Evolutionary conservation across 345 rosid species (phyloP), one percentile per base, ranked within the genome.

Genomic region (Camelina neglecta): DNA sequence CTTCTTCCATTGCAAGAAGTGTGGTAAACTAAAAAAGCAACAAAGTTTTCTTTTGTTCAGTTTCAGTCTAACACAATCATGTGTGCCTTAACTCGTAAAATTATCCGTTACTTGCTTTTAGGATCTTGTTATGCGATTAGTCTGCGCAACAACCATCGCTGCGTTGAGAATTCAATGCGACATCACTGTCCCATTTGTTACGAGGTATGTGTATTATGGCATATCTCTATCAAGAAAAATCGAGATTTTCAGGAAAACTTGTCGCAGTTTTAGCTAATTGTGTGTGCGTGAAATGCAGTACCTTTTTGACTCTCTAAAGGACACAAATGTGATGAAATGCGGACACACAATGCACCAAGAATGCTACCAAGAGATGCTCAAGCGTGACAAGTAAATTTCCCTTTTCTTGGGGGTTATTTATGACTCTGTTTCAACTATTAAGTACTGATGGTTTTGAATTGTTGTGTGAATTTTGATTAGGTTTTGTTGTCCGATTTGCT

Each of bases 141-240:
- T 60, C 81, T 95, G 79, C 90, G 60, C 2, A 77, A 85, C 82
- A 92, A 95, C 75, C 99, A 95, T 87, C 83, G 69, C 0, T 95
- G 99, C 18, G 88, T 95, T 65, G 99, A 95, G 87, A 80, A 95
- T 84, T 95, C 99, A 21, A 95, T 95, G 99, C 87, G 82, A 55
- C 99, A 95, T 76, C 97, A 95, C 79, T 95, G 99, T 81, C 93
- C 99, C 64, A 95, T 95, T 55, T 95, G 99, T 72, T 95, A 81
- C 20, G 99, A 95, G 97, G 98, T 95, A 41, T 72, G 68, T 29
- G 11, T 71, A 35, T 47, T 69, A 69, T 6, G 60, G 60, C 69
- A 61, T 41, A 20, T 45, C 16, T 6, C 1, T 47, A 24, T 24
- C 36, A 24, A 44, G 67, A 24, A 44, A 10, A 36, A 12, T 12